A percentile compares a stretch with the other conserved stretches of the same genome.
Conservation (phyloP, 2,329 filamentous ascomycete species). For the Lasiodiplodia theobromae region DNA sequence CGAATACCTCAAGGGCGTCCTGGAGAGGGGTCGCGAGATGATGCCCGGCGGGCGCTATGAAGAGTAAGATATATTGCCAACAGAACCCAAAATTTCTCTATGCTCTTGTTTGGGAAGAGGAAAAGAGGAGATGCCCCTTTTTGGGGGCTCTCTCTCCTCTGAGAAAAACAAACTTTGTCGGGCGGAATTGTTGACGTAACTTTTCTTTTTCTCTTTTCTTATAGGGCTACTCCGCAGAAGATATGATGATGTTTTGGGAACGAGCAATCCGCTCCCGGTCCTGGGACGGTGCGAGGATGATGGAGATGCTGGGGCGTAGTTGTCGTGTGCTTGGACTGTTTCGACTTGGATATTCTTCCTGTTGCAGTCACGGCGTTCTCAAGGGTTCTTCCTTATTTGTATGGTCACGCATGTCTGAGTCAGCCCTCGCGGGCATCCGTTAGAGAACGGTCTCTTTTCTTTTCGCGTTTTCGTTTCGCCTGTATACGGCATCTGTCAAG, state of each 20-base stretch:
- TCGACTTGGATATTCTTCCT: too few species aligned
- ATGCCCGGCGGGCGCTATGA: slow-evolving; percentile 56
- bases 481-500: not conserved
- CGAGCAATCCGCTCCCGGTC: too few species aligned
- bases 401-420: not conserved
- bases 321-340: too few species aligned
- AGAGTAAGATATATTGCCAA: slow-evolving; percentile 47
- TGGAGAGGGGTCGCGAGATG: slow-evolving; percentile 57
- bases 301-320: too few species aligned
- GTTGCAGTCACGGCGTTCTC: slow-evolving; percentile 1
- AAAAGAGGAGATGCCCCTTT: not conserved
- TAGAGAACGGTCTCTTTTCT: not conserved
- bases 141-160: not conserved
- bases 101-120: not conserved
- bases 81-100: not conserved
- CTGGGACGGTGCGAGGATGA: not conserved
- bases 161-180: not conserved
- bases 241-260: slow-evolving; percentile 1
- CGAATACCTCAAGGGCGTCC: slow-evolving; percentile 58
- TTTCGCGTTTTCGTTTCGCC: not conserved
- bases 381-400: not conserved
- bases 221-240: slow-evolving; percentile 15
- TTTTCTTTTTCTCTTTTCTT: slow-evolving; percentile 1
- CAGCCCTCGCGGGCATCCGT: not conserved
- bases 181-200: slow-evolving; percentile 20